phyloP scores from a whole-genome alignment of 2,329 filamentous ascomycete species.

The Diaporthe citri region DNA sequence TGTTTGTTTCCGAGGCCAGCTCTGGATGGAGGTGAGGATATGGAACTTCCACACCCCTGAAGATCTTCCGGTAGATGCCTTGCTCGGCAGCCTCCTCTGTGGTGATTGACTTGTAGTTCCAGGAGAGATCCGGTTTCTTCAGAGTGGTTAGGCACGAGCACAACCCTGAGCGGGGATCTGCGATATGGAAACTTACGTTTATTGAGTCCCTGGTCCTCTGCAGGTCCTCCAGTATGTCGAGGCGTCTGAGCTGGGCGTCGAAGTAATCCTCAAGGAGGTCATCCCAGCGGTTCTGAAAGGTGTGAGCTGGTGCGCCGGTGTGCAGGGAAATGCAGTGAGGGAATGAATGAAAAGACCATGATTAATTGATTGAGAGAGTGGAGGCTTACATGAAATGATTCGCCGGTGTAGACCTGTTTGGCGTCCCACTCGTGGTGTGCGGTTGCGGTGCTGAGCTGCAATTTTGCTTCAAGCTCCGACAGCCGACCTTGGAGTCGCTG shows the following conservation, averaged over 20 bases:
- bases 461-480: slow-evolving; percentile 43
- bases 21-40: slow-evolving; percentile 54
- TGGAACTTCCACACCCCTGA: slow-evolving; percentile 58
- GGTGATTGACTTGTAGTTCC: slow-evolving; percentile 59
- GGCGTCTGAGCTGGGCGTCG: slow-evolving; percentile 60
- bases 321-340: not conserved
- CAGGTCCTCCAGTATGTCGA: slow-evolving; percentile 60
- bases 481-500: slow-evolving; percentile 52
- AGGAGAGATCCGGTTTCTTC: slow-evolving; percentile 55
- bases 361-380: slow-evolving; percentile 31
- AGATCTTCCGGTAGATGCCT: slow-evolving; percentile 55
- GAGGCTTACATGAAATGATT: slow-evolving; percentile 43
- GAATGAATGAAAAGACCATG: slow-evolving; percentile 15
- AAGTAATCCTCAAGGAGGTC: slow-evolving; percentile 54
- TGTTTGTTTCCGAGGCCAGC: slow-evolving; percentile 51
- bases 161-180: slow-evolving; percentile 45
- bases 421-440: slow-evolving; percentile 38
- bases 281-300: slow-evolving; percentile 35
- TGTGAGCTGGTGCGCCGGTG: slow-evolving; percentile 17
- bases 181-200: slow-evolving; percentile 58
- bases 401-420: slow-evolving; percentile 32
- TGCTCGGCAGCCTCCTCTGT: slow-evolving; percentile 60
- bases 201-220: slow-evolving; percentile 58
- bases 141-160: slow-evolving; percentile 39
- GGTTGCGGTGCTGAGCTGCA: slow-evolving; percentile 40